Evolutionary conservation across 768 basidiomycete genomes (phyloP).

Genomic region (Filobasidium floriforme): DNA sequence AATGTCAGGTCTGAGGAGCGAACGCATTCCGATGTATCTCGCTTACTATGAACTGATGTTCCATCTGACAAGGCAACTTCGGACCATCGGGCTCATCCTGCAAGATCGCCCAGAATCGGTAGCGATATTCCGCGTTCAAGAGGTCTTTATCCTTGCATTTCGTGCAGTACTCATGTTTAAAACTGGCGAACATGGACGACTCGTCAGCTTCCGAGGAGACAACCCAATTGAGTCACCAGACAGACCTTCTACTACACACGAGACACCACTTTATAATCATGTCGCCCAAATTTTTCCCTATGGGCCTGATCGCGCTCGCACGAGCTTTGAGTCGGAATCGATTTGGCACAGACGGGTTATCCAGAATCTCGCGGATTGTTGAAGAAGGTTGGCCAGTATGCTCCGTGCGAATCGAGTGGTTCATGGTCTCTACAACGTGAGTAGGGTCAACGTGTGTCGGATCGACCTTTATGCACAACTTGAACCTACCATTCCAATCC

Average conservation of each 20-base stretch:
- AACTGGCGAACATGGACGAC: background rate
- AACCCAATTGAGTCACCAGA: background rate
- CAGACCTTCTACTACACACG: conserved; percentile 7
- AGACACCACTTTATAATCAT: conserved; percentile 10
- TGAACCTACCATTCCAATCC: too few species aligned
- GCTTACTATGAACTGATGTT: conserved; percentile 3
- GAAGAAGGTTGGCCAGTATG: background rate
- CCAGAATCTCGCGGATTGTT: conserved; percentile 2
- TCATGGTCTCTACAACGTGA: background rate
- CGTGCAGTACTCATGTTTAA: background rate
- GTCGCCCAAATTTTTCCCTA: background rate
- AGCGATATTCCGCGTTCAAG: background rate
- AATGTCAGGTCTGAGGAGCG: background rate
- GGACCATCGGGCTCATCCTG: background rate
- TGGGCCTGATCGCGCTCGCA: background rate
- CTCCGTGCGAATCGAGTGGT: background rate
- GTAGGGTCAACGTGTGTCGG: background rate
- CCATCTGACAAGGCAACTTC: conserved; percentile 1
- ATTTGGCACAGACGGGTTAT: conserved; percentile 12
- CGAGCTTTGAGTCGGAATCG: conserved; percentile 15
- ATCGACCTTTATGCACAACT: too few species aligned
- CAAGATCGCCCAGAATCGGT: conserved; percentile 4
- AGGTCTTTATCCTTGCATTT: background rate
- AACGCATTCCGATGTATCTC: background rate
- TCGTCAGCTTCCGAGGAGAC: background rate